A percentile compares a stretch with the other conserved stretches of the same genome.
Conservation (phyloP, 2,329 filamentous ascomycete species). For the Parascedosporium putredinis region DNA sequence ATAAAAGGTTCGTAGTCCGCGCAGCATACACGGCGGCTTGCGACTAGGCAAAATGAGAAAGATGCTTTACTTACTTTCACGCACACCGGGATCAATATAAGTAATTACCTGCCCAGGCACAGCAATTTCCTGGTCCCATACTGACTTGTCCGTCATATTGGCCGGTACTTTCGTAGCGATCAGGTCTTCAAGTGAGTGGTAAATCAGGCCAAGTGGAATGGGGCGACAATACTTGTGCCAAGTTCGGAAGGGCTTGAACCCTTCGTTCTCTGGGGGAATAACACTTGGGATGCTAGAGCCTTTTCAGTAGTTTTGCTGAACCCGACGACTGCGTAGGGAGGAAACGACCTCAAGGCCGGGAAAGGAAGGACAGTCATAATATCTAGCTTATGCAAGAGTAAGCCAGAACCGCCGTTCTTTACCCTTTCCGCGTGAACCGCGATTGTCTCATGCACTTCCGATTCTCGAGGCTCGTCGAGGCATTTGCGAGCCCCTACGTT, state of each 20-base stretch:
- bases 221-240: background rate
- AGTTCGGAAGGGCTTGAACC: background rate
- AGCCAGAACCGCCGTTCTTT: background rate
- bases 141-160: conserved; percentile 2
- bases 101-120: background rate
- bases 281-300: background rate
- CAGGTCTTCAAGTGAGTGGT: background rate
- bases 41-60: background rate
- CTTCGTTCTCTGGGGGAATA: background rate
- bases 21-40: background rate
- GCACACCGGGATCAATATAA: background rate
- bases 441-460: background rate
- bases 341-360: no score
- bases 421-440: background rate
- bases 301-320: background rate
- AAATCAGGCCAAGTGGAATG: background rate
- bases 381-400: background rate
- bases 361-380: no score
- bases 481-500: background rate
- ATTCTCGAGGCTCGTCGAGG: background rate
- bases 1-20: background rate
- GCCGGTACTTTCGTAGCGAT: background rate
- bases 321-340: no score
- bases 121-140: conserved; percentile 1
- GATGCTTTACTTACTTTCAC: background rate